Evolutionary conservation across 257 asterid genomes (phyloP), one percentile per base, ranked within the genome.

Genomic region (Gynochthodes officinalis): DNA sequence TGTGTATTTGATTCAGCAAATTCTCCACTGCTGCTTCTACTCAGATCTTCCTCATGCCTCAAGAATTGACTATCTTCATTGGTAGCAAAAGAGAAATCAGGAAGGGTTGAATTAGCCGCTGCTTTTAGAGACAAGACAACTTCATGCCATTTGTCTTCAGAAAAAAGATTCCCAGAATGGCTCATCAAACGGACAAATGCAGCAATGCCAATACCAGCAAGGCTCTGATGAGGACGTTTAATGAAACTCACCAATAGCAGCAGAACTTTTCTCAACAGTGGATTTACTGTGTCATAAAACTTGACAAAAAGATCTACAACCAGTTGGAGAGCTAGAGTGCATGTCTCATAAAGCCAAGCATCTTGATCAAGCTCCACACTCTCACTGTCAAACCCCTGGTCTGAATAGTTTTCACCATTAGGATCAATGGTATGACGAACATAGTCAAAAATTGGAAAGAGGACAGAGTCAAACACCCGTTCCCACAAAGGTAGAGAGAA

Each of bases 151-250:
- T 92, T 92, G 78, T 95, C 95, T 80, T 92, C 99, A 67, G 92
- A 77, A 80, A 95, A 92, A 82, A 92, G 85, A 74, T 84, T 87
- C 77, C 97, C 99, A 35, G 99, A 96, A 79, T 90, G 87, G 89
- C 96, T 92, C 97, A 95, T 89, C 82, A 95, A 83, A 73, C 98
- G 98, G 82, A 95, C 99, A 84, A 92, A 95, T 74, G 99, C 99
- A 77, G 99, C 96, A 84, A 92, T 92, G 50, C 99, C 99, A 57
- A 95, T 89, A 73, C 98, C 96, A 59, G 97, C 99, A 76, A 95
- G 98, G 83, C 97, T 95, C 81, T 92, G 97, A 76, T 92, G 98
- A 77, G 98, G 99, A 18, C 97, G 96, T 80, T 92, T 95, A 79
- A 95, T 89, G 71, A 95, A 95, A 82, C 90, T 90, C 76, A 92